Base-by-base conservation (phyloP, 352 stramenopile genomes). In the Globisporangium cystogenes region DNA sequence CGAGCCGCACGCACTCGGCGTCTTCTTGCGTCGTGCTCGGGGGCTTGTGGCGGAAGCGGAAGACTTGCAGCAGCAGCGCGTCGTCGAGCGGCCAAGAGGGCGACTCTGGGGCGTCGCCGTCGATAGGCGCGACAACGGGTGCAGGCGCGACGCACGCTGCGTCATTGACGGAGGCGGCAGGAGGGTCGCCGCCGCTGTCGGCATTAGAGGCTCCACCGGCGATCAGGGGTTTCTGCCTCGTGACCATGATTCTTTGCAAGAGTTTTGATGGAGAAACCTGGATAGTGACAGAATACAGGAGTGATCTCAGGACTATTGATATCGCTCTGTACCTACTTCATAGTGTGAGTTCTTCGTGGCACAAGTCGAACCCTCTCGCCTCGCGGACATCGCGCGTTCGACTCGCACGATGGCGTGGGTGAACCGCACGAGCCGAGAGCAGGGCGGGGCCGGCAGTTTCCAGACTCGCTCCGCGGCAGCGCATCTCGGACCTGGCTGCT, bases 381-480 rank as follows among this genome's bases (percentile, higher is more conserved):
- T n/a, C n/a, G n/a, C n/a, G n/a, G n/a, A n/a, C n/a, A n/a, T n/a
- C n/a, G n/a, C n/a, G n/a, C n/a, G n/a, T n/a, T 29, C 26, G 26
- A 29, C 26, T 5, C 26, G 26, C 26, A 5, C 44, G 42, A 90
- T 90, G 79, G 79, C 79, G 54, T 90, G 79, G 79, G 79, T 87
- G 51, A 81, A 82, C 42, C 79, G 79, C 36, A 87, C 79, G 50
- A 79, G 56, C 10, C 74, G 79, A 8, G 72, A 86, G 16, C 73
- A 81, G 48, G 69, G 33, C 31, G 31, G 65, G 29, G 58, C 62
- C 4, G 67, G 68, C 4, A 74, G 62, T 29, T 62, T 83, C 26
- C 63, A 72, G 23, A 26, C 48, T 0, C 31, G 51, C 7, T 49
- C 64, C 0, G 72, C 70, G 5, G 66, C 69, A 1, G 40, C 57